Evolutionary conservation across 2,329 filamentous ascomycete species (phyloP).

Genomic region (Fusarium sambucinum): DNA sequence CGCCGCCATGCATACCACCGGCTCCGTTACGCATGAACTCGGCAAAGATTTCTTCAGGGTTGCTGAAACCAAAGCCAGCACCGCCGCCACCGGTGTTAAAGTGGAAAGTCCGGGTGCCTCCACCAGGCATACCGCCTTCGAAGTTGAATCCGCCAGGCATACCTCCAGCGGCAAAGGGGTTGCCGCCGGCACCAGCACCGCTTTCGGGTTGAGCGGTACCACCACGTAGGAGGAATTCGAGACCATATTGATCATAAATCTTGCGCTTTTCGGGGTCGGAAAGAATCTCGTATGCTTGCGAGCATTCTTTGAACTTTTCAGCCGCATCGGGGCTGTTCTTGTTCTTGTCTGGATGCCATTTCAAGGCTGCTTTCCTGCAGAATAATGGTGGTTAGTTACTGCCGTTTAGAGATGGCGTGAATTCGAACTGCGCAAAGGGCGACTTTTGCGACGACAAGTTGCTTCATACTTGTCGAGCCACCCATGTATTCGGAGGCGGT

Average conservation of each 20-base stretch:
- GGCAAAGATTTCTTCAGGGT: constrained; percentile 85
- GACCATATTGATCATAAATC: constrained; percentile 92
- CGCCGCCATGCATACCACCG: constrained; percentile 59
- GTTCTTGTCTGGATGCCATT: constrained; percentile 98
- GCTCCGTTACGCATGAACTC: constrained; percentile 76
- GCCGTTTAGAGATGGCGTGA: not conserved
- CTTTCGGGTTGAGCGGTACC: constrained; percentile 76
- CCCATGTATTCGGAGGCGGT: constrained; percentile 1
- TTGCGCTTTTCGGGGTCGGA: constrained; percentile 97
- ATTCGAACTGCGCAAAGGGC: constrained; percentile 1
- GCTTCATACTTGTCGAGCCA: not conserved
- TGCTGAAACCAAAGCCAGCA: constrained; percentile 79
- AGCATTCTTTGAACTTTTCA: constrained; percentile 98
- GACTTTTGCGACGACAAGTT: not conserved
- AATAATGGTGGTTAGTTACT: constrained; percentile 52
- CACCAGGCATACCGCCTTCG: constrained; percentile 56
- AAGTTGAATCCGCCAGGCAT: constrained; percentile 69
- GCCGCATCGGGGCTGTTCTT: constrained; percentile 85
- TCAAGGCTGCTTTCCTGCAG: constrained; percentile 83
- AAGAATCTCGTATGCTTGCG: constrained; percentile 97
- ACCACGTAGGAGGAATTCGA: constrained; percentile 90
- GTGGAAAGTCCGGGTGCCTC: constrained; percentile 69
- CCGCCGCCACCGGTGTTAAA: constrained; percentile 69
- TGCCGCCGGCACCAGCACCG: constrained; percentile 64
- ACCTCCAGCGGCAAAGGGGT: constrained; percentile 68